phyloP scores from a whole-genome alignment of 192 early-diverging fungal species.

The Linnemannia elongata region DNA sequence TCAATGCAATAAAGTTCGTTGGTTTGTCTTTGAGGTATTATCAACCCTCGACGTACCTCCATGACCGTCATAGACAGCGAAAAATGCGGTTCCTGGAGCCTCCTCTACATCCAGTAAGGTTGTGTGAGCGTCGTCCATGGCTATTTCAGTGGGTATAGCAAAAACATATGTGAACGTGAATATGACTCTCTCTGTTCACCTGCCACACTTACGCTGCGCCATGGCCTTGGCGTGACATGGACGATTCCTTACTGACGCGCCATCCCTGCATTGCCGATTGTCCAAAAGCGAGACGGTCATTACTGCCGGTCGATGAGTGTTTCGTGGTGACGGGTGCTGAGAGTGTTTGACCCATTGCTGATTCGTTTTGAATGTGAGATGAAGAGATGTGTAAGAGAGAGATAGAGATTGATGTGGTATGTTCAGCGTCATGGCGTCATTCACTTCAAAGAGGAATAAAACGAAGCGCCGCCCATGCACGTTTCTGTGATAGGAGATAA shows the following conservation, averaged over 20 bases:
- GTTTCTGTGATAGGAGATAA: too few relatives aligned
- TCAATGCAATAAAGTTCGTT: background rate
- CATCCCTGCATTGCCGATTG: conserved; percentile 98
- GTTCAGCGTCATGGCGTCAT: background rate
- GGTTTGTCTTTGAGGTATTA: background rate
- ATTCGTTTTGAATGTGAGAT: background rate
- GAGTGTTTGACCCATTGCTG: conserved; percentile 94
- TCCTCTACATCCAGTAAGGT: conserved; percentile 80
- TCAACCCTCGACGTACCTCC: conserved; percentile 64
- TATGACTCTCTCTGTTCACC: too few relatives aligned
- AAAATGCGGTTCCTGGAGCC: conserved; percentile 80
- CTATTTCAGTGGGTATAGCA: conserved; percentile 50
- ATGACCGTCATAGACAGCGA: conserved; percentile 97
- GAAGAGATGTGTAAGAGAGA: background rate
- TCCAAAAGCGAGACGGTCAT: conserved; percentile 84
- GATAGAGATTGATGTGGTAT: background rate
- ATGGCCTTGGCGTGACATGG: background rate
- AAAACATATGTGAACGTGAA: too few relatives aligned
- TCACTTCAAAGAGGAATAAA: background rate
- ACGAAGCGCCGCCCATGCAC: too few relatives aligned
- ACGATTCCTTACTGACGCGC: conserved; percentile 81
- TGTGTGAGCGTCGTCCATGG: conserved; percentile 99
- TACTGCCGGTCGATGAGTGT: conserved; percentile 77
- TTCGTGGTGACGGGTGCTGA: conserved; percentile 95
- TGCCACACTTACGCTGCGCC: background rate